Percentiles rank a stretch among this genome's conserved stretches.
Conservation (phyloP, 1,139 yeast species). For the Dujonia santamariae region DNA sequence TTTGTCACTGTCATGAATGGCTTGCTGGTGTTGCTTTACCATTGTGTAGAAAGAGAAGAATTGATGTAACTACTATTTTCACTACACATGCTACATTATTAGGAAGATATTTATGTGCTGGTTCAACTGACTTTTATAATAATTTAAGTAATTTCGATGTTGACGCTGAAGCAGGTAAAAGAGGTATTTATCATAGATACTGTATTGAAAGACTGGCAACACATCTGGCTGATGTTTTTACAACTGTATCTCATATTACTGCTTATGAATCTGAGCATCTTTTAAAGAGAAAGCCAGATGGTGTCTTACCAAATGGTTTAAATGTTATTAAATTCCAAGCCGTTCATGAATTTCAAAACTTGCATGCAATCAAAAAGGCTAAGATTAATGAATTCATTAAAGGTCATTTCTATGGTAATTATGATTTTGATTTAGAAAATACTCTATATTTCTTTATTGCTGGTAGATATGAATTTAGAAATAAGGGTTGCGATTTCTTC, state of each 20-base stretch:
- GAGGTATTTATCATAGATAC: slow-evolving; percentile 96
- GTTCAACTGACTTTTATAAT: slow-evolving; percentile 92
- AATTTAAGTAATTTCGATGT: slow-evolving; percentile 88
- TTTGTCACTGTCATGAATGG: slow-evolving; percentile 98
- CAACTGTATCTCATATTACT: slow-evolving; percentile 95
- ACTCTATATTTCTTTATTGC: slow-evolving; percentile 95
- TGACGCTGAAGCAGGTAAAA: slow-evolving; percentile 95
- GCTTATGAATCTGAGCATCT: slow-evolving; percentile 93
- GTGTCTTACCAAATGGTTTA: slow-evolving; percentile 94
- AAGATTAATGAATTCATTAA: slow-evolving; percentile 92
- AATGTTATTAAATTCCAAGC: slow-evolving; percentile 96
- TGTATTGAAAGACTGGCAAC: slow-evolving; percentile 97
- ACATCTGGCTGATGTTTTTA: slow-evolving; percentile 94
- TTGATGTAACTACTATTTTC: slow-evolving; percentile 92
- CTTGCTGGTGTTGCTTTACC: slow-evolving; percentile 96
- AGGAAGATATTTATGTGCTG: slow-evolving; percentile 95
- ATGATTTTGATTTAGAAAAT: slow-evolving; percentile 91
- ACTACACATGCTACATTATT: slow-evolving; percentile 96
- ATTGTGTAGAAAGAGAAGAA: slow-evolving; percentile 82
- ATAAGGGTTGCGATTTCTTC: slow-evolving; percentile 95
- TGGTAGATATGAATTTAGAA: slow-evolving; percentile 94
- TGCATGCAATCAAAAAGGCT: slow-evolving; percentile 88
- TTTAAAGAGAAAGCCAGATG: slow-evolving; percentile 94
- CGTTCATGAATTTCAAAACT: slow-evolving; percentile 95
- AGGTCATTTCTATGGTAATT: slow-evolving; percentile 96